Conservation (phyloP, 768 basidiomycete species). For the Boletus bicolor region DNA sequence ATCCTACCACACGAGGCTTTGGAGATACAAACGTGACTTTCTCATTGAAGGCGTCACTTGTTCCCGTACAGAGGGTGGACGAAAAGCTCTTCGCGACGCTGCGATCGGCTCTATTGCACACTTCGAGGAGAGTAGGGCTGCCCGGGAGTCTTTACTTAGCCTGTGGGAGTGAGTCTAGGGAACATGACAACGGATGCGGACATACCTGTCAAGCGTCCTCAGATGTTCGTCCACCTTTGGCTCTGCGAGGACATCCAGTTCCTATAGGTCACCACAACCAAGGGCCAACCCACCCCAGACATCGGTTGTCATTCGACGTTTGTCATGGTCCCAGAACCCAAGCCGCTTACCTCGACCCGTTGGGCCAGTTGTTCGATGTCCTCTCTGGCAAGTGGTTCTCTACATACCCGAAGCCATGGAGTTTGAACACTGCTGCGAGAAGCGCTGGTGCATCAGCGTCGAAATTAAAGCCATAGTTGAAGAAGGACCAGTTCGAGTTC, state of each 20-base stretch:
- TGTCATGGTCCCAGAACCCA: neutral
- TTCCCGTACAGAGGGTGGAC: conserved; percentile 47
- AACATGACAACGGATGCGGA: conserved; percentile 4
- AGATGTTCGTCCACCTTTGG: conserved; percentile 50
- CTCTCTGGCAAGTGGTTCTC: conserved; percentile 64
- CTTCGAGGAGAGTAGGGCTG: conserved; percentile 73
- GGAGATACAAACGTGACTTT: conserved; percentile 54
- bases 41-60: conserved; percentile 43
- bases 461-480: conserved; percentile 61
- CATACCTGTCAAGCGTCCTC: conserved; percentile 50
- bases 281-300: neutral
- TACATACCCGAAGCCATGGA: conserved; percentile 66
- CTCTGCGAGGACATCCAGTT: conserved; percentile 56
- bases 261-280: conserved; percentile 36
- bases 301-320: neutral
- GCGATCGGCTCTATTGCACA: conserved; percentile 55
- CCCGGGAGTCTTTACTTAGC: conserved; percentile 58
- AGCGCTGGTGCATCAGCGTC: conserved; percentile 49
- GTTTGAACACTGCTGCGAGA: conserved; percentile 59
- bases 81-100: conserved; percentile 64
- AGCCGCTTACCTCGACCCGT: conserved; percentile 62
- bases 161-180: conserved; percentile 34
- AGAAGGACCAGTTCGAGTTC: neutral
- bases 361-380: conserved; percentile 62
- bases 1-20: neutral